These are phyloP conservation scores for Leersia perrieri DNA, from an alignment of 176 grass and related monocot species.

Conservation along the genomic window DNA sequence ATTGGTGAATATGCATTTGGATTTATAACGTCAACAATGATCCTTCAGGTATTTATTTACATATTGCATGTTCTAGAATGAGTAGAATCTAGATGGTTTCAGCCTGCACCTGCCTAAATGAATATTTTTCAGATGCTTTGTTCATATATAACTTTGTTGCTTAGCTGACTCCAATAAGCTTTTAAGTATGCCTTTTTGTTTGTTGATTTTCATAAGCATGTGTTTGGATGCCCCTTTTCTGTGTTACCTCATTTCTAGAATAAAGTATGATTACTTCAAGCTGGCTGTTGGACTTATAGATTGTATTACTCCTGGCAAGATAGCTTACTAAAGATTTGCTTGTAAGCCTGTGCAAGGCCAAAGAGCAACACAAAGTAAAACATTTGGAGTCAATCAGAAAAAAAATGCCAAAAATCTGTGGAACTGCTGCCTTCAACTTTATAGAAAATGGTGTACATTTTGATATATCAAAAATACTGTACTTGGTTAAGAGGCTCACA, in stretches of 20 bases:
- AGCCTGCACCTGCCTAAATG: not conserved
- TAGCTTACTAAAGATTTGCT: not conserved
- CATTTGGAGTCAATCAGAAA: not conserved
- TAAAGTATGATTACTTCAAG: no score
- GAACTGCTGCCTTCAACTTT: not conserved
- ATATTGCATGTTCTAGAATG: not conserved
- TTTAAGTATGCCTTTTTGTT: not conserved
- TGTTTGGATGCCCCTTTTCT: not conserved
- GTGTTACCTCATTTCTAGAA: not conserved
- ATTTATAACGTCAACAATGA: conserved; percentile 86
- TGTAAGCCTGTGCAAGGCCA: not conserved
- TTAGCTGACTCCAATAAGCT: not conserved
- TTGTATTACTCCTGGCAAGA: not conserved
- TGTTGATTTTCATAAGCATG: conserved; percentile 2
- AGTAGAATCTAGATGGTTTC: not conserved
- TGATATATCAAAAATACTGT: not conserved
- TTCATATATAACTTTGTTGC: not conserved
- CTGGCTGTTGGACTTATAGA: not conserved
- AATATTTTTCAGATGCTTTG: not conserved
- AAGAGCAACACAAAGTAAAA: not conserved
- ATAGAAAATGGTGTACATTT: not conserved
- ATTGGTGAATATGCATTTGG: conserved; percentile 99
- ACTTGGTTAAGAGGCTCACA: not conserved
- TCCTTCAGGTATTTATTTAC: conserved; percentile 77
- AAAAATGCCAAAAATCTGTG: not conserved